phyloP scores from a whole-genome alignment of 352 stramenopile species.

The Phytophthora sansomeana region DNA sequence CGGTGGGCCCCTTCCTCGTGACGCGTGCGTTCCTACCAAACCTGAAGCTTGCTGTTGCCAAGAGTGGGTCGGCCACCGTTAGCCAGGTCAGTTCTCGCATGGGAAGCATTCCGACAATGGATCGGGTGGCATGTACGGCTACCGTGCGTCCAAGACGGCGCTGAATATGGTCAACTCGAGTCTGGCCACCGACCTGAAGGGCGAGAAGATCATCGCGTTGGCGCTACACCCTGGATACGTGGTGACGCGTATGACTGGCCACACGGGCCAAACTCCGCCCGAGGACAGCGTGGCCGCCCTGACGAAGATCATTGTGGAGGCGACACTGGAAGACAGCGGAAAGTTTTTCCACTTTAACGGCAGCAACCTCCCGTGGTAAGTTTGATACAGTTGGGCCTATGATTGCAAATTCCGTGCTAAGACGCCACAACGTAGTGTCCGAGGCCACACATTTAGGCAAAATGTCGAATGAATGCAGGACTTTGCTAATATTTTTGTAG shows the following conservation, averaged over 20 bases:
- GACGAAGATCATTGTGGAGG: conserved; percentile 46
- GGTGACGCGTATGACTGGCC: conserved; percentile 55
- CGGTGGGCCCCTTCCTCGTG: not conserved
- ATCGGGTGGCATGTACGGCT: conserved; percentile 55
- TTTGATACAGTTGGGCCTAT: too few relatives aligned
- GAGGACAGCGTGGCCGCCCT: conserved; percentile 50
- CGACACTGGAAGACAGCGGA: conserved; percentile 48
- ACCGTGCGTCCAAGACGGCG: conserved; percentile 71
- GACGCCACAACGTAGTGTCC: too few relatives aligned
- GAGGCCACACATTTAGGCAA: too few relatives aligned
- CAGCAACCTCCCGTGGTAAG: conserved; percentile 11
- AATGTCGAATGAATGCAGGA: too few relatives aligned
- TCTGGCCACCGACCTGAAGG: conserved; percentile 53
- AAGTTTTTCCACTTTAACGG: conserved; percentile 51
- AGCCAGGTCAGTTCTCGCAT: conserved; percentile 55
- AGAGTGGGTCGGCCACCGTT: conserved; percentile 43
- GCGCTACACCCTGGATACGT: conserved; percentile 62
- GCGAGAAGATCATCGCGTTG: conserved; percentile 51
- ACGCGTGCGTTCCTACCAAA: conserved; percentile 57
- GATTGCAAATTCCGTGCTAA: too few relatives aligned
- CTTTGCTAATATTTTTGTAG: too few relatives aligned
- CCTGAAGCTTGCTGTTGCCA: conserved; percentile 45
- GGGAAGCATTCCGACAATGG: conserved; percentile 55
- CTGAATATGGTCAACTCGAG: conserved; percentile 68
- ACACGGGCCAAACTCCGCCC: conserved; percentile 38